Evolutionary conservation across 2,329 filamentous ascomycete genomes (phyloP).

Genomic region (Decorospora gaudefroyi): DNA sequence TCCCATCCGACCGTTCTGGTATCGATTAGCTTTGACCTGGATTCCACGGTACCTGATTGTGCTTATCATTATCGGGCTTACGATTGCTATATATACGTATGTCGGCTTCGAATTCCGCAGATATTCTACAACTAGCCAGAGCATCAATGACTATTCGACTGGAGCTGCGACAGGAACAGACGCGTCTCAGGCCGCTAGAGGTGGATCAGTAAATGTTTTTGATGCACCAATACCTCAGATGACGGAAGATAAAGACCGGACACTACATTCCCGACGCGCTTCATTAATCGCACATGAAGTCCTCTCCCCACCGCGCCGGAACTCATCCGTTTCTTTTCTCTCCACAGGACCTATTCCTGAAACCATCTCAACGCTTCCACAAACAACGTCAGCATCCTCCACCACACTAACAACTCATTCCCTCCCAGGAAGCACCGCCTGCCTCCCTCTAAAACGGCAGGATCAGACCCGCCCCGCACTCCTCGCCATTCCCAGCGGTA

Average conservation of each 20-base stretch:
- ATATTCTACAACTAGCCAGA: slow-evolving; percentile 35
- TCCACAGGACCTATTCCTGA: not conserved
- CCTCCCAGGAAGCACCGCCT: slow-evolving; percentile 9
- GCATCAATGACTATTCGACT: slow-evolving; percentile 15
- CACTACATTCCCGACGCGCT: not conserved
- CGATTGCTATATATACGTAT: slow-evolving; percentile 71
- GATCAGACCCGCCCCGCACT: slow-evolving; percentile 7
- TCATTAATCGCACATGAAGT: not conserved
- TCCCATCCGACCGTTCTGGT: slow-evolving; percentile 69
- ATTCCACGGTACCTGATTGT: slow-evolving; percentile 73
- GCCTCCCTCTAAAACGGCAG: not conserved
- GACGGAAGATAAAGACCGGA: not conserved
- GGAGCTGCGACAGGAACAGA: not conserved
- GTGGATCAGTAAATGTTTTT: too few relatives aligned
- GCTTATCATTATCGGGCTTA: slow-evolving; percentile 65
- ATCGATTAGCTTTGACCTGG: slow-evolving; percentile 70
- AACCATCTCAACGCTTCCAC: not conserved
- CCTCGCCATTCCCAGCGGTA: slow-evolving; percentile 12
- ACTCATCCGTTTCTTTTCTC: not conserved
- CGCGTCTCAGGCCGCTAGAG: not conserved
- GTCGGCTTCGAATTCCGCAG: slow-evolving; percentile 55
- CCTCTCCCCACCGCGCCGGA: not conserved
- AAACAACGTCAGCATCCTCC: not conserved
- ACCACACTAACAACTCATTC: slow-evolving; percentile 10
- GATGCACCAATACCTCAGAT: too few relatives aligned